Evolutionary conservation across 495 filamentous ascomycete genomes (phyloP).

Genomic region (Penicillium silybi): DNA sequence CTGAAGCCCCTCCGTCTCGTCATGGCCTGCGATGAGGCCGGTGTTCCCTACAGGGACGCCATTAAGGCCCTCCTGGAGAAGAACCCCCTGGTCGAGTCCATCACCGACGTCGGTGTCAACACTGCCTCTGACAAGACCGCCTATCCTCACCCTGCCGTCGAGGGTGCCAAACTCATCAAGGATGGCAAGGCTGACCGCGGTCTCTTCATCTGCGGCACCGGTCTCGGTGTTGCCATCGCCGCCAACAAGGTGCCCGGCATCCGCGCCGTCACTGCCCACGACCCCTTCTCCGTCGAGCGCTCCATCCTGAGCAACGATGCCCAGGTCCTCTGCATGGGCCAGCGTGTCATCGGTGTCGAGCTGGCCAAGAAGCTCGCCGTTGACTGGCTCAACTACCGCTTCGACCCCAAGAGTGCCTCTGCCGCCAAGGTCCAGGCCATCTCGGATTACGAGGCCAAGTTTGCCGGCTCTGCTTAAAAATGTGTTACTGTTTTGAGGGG

Average conservation of each 20-base stretch:
- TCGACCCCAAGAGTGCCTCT: slow-evolving; percentile 68
- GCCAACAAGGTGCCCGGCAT: slow-evolving; percentile 87
- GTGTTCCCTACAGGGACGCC: slow-evolving; percentile 72
- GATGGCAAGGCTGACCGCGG: slow-evolving; percentile 71
- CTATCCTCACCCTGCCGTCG: slow-evolving; percentile 76
- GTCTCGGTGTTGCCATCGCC: slow-evolving; percentile 77
- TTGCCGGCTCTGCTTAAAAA: slow-evolving; percentile 24
- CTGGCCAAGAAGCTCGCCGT: slow-evolving; percentile 70
- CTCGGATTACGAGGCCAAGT: slow-evolving; percentile 63
- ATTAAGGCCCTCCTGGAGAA: slow-evolving; percentile 69
- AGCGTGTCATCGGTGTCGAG: slow-evolving; percentile 78
- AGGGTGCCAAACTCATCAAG: slow-evolving; percentile 62
- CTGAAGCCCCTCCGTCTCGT: slow-evolving; percentile 52
- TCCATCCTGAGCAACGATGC: slow-evolving; percentile 81
- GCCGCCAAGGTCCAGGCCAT: slow-evolving; percentile 75
- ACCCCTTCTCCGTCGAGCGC: slow-evolving; percentile 78
- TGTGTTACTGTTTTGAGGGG: no score
- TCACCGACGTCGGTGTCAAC: slow-evolving; percentile 68
- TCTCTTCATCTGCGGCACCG: slow-evolving; percentile 83
- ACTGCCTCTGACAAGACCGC: slow-evolving; percentile 69
- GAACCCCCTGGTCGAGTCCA: slow-evolving; percentile 60
- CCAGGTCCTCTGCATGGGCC: slow-evolving; percentile 84
- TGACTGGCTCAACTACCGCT: slow-evolving; percentile 80
- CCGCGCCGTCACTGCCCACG: slow-evolving; percentile 81
- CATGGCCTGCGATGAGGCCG: slow-evolving; percentile 69